A percentile compares a stretch with the other conserved stretches of the same genome.
Evolutionary conservation across 441 rosid species (phyloP).

Genomic region (Pelargonium cotyledonis): DNA sequence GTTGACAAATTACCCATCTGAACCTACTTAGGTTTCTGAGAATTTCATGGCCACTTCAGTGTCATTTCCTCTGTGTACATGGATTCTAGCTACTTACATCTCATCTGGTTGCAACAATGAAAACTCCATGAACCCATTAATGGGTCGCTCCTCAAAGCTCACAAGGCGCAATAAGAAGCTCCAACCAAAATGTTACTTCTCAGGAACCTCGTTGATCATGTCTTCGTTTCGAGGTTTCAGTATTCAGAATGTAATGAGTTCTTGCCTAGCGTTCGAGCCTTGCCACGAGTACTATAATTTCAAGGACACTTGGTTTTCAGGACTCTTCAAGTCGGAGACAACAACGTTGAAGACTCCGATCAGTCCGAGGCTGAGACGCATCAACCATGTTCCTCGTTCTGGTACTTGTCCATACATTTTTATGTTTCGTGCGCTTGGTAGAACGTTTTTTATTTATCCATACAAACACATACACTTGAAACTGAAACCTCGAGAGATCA

Average conservation of each 20-base stretch:
- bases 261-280: neutral
- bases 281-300: neutral
- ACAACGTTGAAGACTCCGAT: too few relatives aligned
- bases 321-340: conserved; percentile 4
- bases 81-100: conserved; percentile 16
- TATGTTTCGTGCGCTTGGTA: neutral
- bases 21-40: too few relatives aligned
- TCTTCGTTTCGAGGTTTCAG: neutral
- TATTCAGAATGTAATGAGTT: neutral
- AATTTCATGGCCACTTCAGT: conserved; percentile 14
- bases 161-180: conserved; percentile 7
- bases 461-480: too few relatives aligned
- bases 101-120: conserved; percentile 1
- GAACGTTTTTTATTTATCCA: too few relatives aligned
- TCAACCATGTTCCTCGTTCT: conserved; percentile 8
- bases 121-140: neutral
- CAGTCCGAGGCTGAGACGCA: neutral
- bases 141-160: neutral
- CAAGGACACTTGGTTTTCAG: conserved; percentile 3
- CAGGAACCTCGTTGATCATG: neutral
- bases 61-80: conserved; percentile 15
- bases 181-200: conserved; percentile 6
- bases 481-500: too few relatives aligned
- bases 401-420: conserved; percentile 3
- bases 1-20: neutral